Evolutionary conservation across 331 rosid species (phyloP).

Genomic region (Malus hybrid): DNA sequence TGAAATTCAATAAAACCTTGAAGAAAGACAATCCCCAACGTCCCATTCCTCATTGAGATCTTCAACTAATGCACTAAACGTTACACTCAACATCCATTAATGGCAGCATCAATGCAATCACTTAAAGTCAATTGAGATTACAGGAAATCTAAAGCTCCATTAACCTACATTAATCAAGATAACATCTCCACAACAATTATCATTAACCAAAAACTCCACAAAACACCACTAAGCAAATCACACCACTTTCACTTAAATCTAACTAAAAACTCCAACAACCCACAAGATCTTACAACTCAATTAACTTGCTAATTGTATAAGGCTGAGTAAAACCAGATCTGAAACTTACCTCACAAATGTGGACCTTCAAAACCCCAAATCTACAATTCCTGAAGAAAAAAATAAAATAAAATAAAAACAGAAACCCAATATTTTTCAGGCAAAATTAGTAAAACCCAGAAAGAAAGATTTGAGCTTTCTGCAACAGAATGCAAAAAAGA

Average conservation of each 20-base stretch:
- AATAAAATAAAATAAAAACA: constrained; percentile 9
- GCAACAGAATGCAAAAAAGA: background rate
- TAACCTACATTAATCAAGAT: background rate
- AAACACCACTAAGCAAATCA: background rate
- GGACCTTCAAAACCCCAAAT: constrained; percentile 35
- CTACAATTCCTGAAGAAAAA: constrained; percentile 43
- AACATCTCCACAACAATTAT: background rate
- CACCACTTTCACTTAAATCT: background rate
- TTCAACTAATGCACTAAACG: background rate
- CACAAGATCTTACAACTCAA: constrained; percentile 36
- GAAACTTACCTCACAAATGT: constrained; percentile 56
- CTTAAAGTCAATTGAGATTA: background rate
- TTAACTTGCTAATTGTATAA: background rate
- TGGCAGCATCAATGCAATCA: background rate
- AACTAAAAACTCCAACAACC: constrained; percentile 28
- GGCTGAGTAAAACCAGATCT: constrained; percentile 55
- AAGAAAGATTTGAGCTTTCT: background rate
- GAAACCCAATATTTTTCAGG: constrained; percentile 22
- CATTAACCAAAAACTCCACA: background rate
- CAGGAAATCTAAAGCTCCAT: background rate
- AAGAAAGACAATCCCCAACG: background rate
- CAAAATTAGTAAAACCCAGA: constrained; percentile 2
- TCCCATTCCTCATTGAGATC: background rate
- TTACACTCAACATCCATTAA: background rate
- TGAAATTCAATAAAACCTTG: background rate